A percentile compares a stretch with the other conserved stretches of the same genome.
Conservation (phyloP, 768 basidiomycete species). For the Amanita rimosa region DNA sequence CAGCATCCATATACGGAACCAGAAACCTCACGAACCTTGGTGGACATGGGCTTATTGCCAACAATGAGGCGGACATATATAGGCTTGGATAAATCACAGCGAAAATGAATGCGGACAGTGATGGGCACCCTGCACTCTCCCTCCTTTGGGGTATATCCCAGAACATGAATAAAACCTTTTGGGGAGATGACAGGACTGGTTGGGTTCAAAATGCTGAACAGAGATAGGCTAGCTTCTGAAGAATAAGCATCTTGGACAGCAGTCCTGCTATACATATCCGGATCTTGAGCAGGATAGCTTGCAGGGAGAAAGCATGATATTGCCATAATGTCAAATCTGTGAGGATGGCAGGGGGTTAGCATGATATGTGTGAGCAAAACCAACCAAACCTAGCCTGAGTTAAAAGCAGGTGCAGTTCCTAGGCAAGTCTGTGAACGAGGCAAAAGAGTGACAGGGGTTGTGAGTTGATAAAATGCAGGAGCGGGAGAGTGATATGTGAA, state of each 20-base stretch:
- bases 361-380: background rate
- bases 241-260: background rate
- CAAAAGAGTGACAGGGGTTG: constrained; percentile 6
- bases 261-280: background rate
- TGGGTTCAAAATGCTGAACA: constrained; percentile 6
- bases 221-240: background rate
- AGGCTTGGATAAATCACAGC: constrained; percentile 33
- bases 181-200: constrained; percentile 30
- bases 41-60: constrained; percentile 55
- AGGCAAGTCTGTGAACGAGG: constrained; percentile 5
- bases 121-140: constrained; percentile 56
- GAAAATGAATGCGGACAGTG: constrained; percentile 52
- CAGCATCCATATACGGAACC: constrained; percentile 37
- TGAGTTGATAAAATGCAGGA: constrained; percentile 7
- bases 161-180: constrained; percentile 48
- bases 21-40: constrained; percentile 48
- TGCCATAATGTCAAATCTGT: constrained; percentile 2
- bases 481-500: constrained; percentile 7
- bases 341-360: constrained; percentile 1
- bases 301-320: constrained; percentile 3
- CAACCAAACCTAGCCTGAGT: constrained; percentile 1
- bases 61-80: constrained; percentile 68
- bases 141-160: constrained; percentile 51
- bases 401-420: constrained; percentile 1
- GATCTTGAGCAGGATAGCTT: background rate